Base-by-base conservation (phyloP, 805 yeast genomes). In the Myxozyma sirexii region DNA sequence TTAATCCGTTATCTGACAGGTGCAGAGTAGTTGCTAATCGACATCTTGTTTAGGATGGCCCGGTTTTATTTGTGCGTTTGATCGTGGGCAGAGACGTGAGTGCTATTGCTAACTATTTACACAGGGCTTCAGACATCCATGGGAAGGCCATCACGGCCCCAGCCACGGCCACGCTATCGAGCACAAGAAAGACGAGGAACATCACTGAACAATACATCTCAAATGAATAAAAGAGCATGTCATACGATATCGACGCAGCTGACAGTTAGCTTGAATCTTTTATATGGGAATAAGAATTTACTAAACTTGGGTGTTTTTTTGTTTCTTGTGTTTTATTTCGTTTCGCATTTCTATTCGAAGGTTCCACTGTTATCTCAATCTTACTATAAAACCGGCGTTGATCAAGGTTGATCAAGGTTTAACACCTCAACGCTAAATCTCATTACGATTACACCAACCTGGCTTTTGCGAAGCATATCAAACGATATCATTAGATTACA, bases 11-110 rank as follows among this genome's bases (percentile, higher is more conserved):
- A n/a, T 27, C 26, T 2, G n/a, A n/a, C 1, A 6, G 27, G 38
- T 24, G 13, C 15, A 26, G 33, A 29, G 23, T 44, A 21, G 12
- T 38, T 12, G 35, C 41, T 29, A 13, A 31, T 5, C 13, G 10
- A 3, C 15, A 4, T 19, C n/a, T 10, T n/a, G 7, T 54, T 3
- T 57, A 71, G 71, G 78, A 76, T 37, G 77, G 72, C 42, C 76
- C 77, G 12, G 77, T 75, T 42, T 63, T 76, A 50, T 67, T 75
- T 23, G 78, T 76, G 58, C 67, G 75, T 72, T 63, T 71, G 6
- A 10, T 7, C 12, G 3, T 37, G n/a, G 8, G 5, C 2, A 1
- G 39, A 5, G 15, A 8, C 10, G n/a, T 53, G 5, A 6, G 12
- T 31, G 26, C 5, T 13, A 10, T 13, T 13, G 37, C 48, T 48